Percentiles rank a stretch among this genome's conserved stretches.
Evolutionary conservation across 2,329 filamentous ascomycete species (phyloP).

Genomic region (Arthrobotrys sphaeroides): DNA sequence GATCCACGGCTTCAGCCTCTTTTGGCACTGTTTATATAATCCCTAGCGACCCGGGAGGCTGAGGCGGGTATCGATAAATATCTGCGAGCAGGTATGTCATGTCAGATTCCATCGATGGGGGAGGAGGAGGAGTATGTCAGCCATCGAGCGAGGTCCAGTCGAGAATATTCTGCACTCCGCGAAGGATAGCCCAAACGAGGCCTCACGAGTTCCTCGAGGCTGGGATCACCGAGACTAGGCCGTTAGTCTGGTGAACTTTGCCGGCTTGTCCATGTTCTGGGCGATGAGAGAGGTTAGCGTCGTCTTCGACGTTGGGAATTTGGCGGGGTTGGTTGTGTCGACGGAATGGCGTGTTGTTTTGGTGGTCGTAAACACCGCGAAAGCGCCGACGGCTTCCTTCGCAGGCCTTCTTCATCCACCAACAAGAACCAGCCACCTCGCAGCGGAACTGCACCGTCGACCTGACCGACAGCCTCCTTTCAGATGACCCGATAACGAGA

Average conservation of each 20-base stretch:
- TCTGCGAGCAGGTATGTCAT: constrained; percentile 28
- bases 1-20: constrained; percentile 40
- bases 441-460: neutral
- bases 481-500: constrained; percentile 31
- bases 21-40: constrained; percentile 6
- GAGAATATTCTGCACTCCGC: constrained; percentile 17
- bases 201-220: constrained; percentile 8
- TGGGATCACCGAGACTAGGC: constrained; percentile 1
- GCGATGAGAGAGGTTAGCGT: neutral
- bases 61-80: constrained; percentile 46
- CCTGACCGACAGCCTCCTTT: neutral
- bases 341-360: constrained; percentile 23
- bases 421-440: neutral
- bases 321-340: neutral
- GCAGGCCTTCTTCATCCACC: too few relatives aligned
- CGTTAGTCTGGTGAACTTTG: neutral
- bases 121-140: constrained; percentile 19
- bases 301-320: neutral
- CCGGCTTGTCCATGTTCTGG: constrained; percentile 1
- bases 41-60: constrained; percentile 28
- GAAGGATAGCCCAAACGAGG: neutral
- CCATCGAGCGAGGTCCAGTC: too few relatives aligned
- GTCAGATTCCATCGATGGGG: too few relatives aligned
- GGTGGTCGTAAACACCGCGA: constrained; percentile 8
- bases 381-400: too few relatives aligned